Conservation (phyloP, 306 rosid genomes). For the Mimosa pudica region DNA sequence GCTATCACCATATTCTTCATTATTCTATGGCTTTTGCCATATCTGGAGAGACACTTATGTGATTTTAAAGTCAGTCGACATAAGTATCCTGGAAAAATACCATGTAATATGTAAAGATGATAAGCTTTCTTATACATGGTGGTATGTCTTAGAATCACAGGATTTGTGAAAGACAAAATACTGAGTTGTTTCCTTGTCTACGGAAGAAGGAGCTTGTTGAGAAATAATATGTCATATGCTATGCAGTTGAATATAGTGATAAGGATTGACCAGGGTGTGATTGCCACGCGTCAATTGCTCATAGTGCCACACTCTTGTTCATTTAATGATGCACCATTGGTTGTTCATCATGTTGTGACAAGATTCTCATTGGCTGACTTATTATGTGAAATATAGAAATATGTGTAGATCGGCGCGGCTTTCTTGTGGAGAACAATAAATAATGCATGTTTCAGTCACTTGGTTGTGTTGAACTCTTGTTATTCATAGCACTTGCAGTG, state of each 20-base stretch:
- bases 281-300: background rate
- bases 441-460: background rate
- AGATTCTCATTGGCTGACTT: background rate
- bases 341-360: background rate
- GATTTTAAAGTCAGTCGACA: background rate
- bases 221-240: background rate
- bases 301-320: background rate
- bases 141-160: background rate
- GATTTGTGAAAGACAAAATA: background rate
- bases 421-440: background rate
- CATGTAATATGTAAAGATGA: background rate
- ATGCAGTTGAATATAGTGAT: background rate
- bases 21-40: background rate
- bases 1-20: background rate
- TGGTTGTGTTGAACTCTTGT: background rate
- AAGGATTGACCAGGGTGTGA: background rate
- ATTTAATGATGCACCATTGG: background rate
- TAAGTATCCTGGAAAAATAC: background rate
- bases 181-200: background rate
- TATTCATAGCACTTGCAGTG: background rate
- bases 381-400: too few species aligned
- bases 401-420: background rate
- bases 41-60: background rate
- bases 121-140: background rate
- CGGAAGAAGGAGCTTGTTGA: background rate